Evolutionary conservation across 768 basidiomycete species (phyloP), one percentile per base, ranked within the genome.

Genomic region (Rickenella mellea): DNA sequence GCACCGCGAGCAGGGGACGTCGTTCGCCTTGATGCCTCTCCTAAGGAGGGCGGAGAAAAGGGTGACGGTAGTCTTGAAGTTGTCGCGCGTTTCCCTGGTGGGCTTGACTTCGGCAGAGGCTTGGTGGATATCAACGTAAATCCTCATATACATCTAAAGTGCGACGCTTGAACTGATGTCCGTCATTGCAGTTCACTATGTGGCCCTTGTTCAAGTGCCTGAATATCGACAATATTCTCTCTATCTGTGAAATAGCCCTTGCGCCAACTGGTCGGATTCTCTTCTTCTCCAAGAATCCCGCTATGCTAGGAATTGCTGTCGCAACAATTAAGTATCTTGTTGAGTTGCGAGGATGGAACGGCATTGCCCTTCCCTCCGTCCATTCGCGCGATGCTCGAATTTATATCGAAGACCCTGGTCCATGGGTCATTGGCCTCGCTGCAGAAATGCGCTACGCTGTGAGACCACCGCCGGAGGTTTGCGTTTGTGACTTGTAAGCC

Each of bases 161-260:
- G 25, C n/a, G n/a, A n/a, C 17, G 20, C 22, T 45, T 21, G 17
- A 39, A 7, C 26, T 28, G 7, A 48, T 20, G 19, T 46, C n/a
- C 22, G n/a, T n/a, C n/a, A 14, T 14, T 28, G n/a, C 41, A 55
- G 47, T 92, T 93, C 56, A 91, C 90, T 28, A 87, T 96, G 77
- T 98, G 91, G 90, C 93, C 93, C 1, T 57, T 98, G 39, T 96
- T 97, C 71, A 85, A 91, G 58, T 84, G 83, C 45, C 62, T 97
- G 46, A 91, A 90, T 52, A 78, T 94, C 42, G 93, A 96, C 57
- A 92, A 94, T 51, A 85, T 98, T 47, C 65, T 98, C 46, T 91
- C 88, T 6, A 82, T 89, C 43, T 90, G 89, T 55, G 93, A 98
- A 85, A 81, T 91, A 52, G 91, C 89, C 4, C 66, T 93, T 36